Conservation (phyloP, 768 basidiomycete species). For the Clathrus columnatus region DNA sequence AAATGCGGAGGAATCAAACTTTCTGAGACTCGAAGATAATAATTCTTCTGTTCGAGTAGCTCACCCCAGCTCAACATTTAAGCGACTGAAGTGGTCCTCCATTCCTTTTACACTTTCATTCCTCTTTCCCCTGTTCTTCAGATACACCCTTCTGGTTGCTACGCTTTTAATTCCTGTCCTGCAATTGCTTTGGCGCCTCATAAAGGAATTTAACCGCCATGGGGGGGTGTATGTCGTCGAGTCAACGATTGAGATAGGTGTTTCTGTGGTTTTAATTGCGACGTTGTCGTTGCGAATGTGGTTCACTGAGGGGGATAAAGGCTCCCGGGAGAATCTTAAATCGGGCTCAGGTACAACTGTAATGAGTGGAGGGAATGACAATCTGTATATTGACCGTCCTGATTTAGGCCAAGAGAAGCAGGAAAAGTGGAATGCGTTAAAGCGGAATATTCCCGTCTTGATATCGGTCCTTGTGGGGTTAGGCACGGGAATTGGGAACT, state of each 20-base stretch:
- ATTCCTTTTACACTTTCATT: conserved; percentile 6
- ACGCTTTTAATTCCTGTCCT: conserved; percentile 42
- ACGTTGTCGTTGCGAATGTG: conserved; percentile 50
- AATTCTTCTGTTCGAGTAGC: no score
- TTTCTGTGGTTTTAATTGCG: conserved; percentile 50
- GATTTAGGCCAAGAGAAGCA: neutral
- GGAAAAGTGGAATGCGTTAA: conserved; percentile 31
- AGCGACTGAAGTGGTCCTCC: neutral
- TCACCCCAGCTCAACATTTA: no score
- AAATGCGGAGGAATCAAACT: conserved; percentile 11
- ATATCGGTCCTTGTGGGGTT: conserved; percentile 43
- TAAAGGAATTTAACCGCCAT: conserved; percentile 27
- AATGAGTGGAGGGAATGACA: neutral
- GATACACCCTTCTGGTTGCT: conserved; percentile 40
- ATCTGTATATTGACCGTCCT: neutral
- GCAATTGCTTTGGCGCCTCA: conserved; percentile 56
- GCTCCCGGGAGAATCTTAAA: neutral
- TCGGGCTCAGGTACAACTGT: neutral
- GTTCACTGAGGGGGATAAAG: neutral
- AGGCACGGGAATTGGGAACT: conserved; percentile 46
- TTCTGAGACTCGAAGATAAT: conserved; percentile 15
- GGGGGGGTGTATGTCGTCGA: conserved; percentile 50
- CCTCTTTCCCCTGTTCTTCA: conserved; percentile 32
- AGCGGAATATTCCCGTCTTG: conserved; percentile 41
- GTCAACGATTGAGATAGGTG: conserved; percentile 46